A percentile compares a stretch with the other conserved stretches of the same genome.
Evolutionary conservation across 1,139 yeast species (phyloP).

Genomic region (Sugiyamaella castrensis): DNA sequence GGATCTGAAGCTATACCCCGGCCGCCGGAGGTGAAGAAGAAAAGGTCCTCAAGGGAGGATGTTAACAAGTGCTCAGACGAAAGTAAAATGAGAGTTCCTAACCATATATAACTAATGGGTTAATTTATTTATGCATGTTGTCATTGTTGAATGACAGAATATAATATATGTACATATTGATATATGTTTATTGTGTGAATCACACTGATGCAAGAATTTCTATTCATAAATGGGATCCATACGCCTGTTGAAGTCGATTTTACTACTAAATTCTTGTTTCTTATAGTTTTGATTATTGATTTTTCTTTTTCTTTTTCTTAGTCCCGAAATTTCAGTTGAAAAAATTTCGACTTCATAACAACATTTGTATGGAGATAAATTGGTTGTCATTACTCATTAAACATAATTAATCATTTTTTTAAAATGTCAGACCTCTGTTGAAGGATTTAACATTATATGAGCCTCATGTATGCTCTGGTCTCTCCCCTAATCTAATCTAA

Average conservation of each 20-base stretch:
- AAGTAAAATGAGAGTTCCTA: neutral
- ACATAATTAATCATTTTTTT: constrained; percentile 1
- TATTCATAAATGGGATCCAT: constrained; percentile 15
- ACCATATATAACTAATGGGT: neutral
- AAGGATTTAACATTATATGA: constrained; percentile 2
- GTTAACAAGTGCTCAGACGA: too few species aligned
- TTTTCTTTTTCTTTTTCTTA: constrained; percentile 2
- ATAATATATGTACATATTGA: constrained; percentile 7
- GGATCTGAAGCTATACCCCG: too few species aligned
- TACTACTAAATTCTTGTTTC: neutral
- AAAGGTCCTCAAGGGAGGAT: too few species aligned
- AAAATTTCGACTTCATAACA: constrained; percentile 15
- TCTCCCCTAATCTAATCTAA: neutral
- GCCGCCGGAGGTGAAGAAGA: too few species aligned
- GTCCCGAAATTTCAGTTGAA: constrained; percentile 13
- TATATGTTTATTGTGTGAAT: constrained; percentile 13
- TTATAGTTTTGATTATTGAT: neutral
- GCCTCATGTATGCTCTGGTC: too few species aligned
- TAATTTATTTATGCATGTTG: constrained; percentile 6
- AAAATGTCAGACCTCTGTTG: constrained; percentile 11
- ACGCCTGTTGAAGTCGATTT: constrained; percentile 18
- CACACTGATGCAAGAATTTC: constrained; percentile 11
- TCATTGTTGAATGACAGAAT: constrained; percentile 16
- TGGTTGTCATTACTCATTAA: constrained; percentile 5
- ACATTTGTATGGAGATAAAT: constrained; percentile 10